Evolutionary conservation across 495 filamentous ascomycete genomes (phyloP).

Genomic region (Penicillium bialowiezense): DNA sequence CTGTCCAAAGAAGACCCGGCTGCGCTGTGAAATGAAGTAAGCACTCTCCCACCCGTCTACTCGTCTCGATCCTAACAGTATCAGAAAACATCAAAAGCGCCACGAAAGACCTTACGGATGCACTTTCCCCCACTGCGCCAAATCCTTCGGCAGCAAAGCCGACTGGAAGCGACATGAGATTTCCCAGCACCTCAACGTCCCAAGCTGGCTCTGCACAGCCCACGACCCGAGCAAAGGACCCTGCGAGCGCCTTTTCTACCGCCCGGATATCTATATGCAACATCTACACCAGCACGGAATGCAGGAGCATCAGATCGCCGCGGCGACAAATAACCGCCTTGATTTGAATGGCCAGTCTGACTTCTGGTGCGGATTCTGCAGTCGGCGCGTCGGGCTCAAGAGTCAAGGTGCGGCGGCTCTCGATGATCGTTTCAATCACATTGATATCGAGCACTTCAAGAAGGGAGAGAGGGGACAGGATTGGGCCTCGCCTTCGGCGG

Average conservation of each 20-base stretch:
- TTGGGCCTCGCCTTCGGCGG: constrained; percentile 30
- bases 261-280: constrained; percentile 56
- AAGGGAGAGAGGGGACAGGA: constrained; percentile 47
- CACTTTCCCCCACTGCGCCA: constrained; percentile 70
- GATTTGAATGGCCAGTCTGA: constrained; percentile 64
- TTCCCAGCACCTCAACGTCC: constrained; percentile 73
- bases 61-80: constrained; percentile 15
- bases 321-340: constrained; percentile 55
- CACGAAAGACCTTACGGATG: constrained; percentile 87
- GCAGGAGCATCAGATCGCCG: constrained; percentile 29
- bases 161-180: constrained; percentile 98
- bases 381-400: constrained; percentile 52
- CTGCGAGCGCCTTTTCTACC: constrained; percentile 61
- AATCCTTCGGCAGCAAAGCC: constrained; percentile 85
- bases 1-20: constrained; percentile 54
- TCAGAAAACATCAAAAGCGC: constrained; percentile 83
- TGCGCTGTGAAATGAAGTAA: constrained; percentile 72
- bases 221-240: constrained; percentile 27
- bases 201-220: constrained; percentile 72
- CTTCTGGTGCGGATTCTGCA: constrained; percentile 94
- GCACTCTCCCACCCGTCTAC: constrained; percentile 11
- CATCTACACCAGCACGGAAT: constrained; percentile 59
- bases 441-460: constrained; percentile 71
- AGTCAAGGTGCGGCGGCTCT: constrained; percentile 55
- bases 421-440: constrained; percentile 83